Evolutionary conservation across 306 rosid species (phyloP), one percentile per base, ranked within the genome.

Genomic region (Prunus davidiana): DNA sequence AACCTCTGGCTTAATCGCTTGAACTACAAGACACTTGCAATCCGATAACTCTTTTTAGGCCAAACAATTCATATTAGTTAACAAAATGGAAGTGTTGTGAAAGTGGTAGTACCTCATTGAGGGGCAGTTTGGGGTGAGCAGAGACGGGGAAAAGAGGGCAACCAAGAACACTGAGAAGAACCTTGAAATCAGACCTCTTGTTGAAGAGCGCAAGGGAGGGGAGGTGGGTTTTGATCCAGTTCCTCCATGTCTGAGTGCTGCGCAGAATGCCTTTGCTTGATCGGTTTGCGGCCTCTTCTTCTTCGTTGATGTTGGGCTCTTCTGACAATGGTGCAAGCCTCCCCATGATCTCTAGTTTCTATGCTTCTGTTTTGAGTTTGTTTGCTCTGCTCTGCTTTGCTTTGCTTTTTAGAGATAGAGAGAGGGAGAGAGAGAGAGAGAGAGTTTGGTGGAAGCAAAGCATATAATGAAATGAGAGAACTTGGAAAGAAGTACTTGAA

Each of bases 71-170:
- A n/a, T 12, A 38, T 38, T 1, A 38, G 0, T 38, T 38, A 34
- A 38, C 43, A 55, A 52, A 18, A 12, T 3, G 55, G 13, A n/a
- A 1, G 60, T 14, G 15, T 6, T 41, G 55, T 18, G 55, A 11
- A 51, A 15, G 49, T 64, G 47, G 57, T 3, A 49, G 41, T 80
- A 83, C 98, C 98, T 94, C 88, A 67, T 86, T 81, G 69, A 81
- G 71, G 78, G 87, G 75, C 57, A 25, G 76, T 43, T 86, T 77
- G 64, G 83, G 87, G 51, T 78, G 89, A 8, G 84, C 67, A 69
- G 93, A 87, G 54, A 94, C 80, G 32, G 97, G 98, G 57, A 90
- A 92, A 56, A 95, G 96, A 75, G 97, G 98, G 57, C 97, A 92
- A 64, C 88, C 98, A 18, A 92, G 88, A 78, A 95, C 97, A 78